Percentiles rank a stretch among this genome's conserved stretches.
These are phyloP conservation scores for Andrographis paniculata DNA, from an alignment of 305 asterid species.

Conservation along the genomic window DNA sequence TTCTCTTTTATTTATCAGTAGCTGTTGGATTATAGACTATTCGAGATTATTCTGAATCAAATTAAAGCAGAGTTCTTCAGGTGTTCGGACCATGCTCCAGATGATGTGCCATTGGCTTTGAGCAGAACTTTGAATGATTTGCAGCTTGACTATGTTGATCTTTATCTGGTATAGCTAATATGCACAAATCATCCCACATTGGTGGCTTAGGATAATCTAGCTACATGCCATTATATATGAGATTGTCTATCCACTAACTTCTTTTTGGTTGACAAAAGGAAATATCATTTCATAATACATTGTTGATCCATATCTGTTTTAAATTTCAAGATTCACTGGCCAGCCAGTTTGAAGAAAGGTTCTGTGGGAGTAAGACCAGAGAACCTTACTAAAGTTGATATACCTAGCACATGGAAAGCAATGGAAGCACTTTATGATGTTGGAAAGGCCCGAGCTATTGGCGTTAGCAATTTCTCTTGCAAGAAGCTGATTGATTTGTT, in stretches of 20 bases:
- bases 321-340: conserved; percentile 72
- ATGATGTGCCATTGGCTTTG: conserved; percentile 30
- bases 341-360: conserved; percentile 53
- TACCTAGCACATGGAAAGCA: conserved; percentile 63
- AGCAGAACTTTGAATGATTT: conserved; percentile 24
- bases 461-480: conserved; percentile 68
- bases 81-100: conserved; percentile 32
- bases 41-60: conserved; percentile 8
- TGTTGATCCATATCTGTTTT: no score
- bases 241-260: background rate
- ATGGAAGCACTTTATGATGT: conserved; percentile 59
- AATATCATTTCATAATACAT: background rate
- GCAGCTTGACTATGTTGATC: conserved; percentile 32
- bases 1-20: no score
- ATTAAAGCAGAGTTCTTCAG: conserved; percentile 21
- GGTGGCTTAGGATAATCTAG: no score
- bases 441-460: conserved; percentile 68
- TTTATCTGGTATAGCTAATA: conserved; percentile 35
- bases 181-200: background rate
- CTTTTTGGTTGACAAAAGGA: background rate
- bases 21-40: background rate
- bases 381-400: conserved; percentile 37
- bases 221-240: no score
- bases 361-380: conserved; percentile 34
- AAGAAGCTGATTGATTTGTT: conserved; percentile 55